Evolutionary conservation across 1,284 basidiomycete species (phyloP).

Genomic region (Sanghuangporus sanghuang): DNA sequence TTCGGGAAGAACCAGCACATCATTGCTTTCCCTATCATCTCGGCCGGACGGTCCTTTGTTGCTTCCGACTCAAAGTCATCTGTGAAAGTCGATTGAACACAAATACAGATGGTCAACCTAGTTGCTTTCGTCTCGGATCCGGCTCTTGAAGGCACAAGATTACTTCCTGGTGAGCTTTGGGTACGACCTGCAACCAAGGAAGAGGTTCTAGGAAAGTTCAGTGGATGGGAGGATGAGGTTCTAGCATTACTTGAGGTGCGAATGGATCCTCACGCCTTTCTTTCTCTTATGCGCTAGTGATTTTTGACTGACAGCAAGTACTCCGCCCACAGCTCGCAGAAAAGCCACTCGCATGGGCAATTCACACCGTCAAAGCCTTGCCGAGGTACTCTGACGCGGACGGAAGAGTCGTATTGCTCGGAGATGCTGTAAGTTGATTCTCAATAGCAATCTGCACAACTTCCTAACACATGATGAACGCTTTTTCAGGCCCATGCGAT

Average conservation of each 20-base stretch:
- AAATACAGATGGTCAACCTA: slow-evolving; percentile 23
- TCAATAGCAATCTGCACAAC: background rate
- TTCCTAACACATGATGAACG: background rate
- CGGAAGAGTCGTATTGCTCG: slow-evolving; percentile 41
- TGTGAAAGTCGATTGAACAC: background rate
- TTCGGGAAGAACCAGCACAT: slow-evolving; percentile 14
- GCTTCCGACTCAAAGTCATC: background rate
- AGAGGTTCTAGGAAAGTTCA: slow-evolving; percentile 22
- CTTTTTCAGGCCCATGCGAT: slow-evolving; percentile 43
- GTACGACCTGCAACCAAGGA: slow-evolving; percentile 20
- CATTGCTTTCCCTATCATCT: slow-evolving; percentile 12
- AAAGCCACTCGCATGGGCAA: slow-evolving; percentile 38
- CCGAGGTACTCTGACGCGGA: slow-evolving; percentile 29
- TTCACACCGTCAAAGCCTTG: slow-evolving; percentile 39
- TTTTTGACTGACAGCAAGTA: background rate
- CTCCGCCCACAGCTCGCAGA: slow-evolving; percentile 7
- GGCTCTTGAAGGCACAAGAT: slow-evolving; percentile 19
- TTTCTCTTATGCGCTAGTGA: background rate
- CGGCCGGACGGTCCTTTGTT: background rate
- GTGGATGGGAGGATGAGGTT: slow-evolving; percentile 25
- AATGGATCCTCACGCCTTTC: background rate
- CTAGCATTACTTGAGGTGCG: slow-evolving; percentile 21
- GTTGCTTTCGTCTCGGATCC: slow-evolving; percentile 22
- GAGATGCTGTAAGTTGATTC: slow-evolving; percentile 38
- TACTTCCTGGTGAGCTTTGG: slow-evolving; percentile 21